A percentile compares a stretch with the other conserved stretches of the same genome.
These are phyloP conservation scores for Candida railenensis DNA, from an alignment of 805 yeast genomes.

Conservation along the genomic window DNA sequence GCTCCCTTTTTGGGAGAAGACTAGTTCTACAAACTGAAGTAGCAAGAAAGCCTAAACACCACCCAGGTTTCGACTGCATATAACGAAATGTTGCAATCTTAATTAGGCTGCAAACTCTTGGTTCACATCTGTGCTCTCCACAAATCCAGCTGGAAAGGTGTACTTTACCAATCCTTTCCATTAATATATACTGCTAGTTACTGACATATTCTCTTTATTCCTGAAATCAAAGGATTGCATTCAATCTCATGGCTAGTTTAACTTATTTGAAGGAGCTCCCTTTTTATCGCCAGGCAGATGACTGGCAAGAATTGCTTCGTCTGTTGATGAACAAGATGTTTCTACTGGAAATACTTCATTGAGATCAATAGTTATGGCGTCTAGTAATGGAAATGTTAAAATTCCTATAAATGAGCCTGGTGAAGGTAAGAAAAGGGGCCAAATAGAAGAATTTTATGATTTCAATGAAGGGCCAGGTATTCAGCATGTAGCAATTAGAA, in stretches of 20 bases:
- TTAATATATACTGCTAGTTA: no score
- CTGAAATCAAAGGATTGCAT: conserved; percentile 20
- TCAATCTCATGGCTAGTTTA: conserved; percentile 1
- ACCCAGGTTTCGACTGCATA: no score
- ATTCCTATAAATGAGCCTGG: conserved; percentile 91
- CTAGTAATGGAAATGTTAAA: conserved; percentile 60
- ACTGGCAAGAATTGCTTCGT: no score
- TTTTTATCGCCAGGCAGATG: no score
- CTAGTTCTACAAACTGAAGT: no score
- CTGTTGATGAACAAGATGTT: conserved; percentile 78
- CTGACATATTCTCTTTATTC: conserved; percentile 51
- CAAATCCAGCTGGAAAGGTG: no score
- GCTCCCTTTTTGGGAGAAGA: no score
- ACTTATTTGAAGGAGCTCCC: conserved; percentile 18
- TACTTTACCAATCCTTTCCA: no score
- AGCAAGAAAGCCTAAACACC: no score
- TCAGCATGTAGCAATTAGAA: conserved; percentile 76
- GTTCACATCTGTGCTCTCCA: no score
- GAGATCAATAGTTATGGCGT: conserved; percentile 74
- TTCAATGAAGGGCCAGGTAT: conserved; percentile 80
- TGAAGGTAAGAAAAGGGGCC: conserved; percentile 60
- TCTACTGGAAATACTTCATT: conserved; percentile 69
- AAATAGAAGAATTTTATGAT: conserved; percentile 78
- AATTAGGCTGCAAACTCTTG: no score
- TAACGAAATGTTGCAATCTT: no score